These are phyloP conservation scores for Quercus suber DNA, from an alignment of 306 rosid genomes.

Conservation along the genomic window DNA sequence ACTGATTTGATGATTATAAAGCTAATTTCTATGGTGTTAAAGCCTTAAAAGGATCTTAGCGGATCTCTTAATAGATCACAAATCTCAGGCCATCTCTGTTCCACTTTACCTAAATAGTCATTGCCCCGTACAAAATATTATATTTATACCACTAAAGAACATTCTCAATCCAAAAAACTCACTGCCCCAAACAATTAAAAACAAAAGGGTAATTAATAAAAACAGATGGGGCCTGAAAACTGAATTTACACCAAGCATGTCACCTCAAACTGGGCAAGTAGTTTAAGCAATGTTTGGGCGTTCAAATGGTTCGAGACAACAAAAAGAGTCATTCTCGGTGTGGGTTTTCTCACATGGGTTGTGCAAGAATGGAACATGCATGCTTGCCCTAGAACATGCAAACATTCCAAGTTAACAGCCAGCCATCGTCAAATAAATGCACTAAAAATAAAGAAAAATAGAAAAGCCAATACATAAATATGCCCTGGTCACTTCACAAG, in stretches of 20 bases:
- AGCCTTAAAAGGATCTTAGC: slow-evolving; percentile 10
- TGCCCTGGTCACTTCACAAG: slow-evolving; percentile 35
- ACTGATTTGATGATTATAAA: neutral
- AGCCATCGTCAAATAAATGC: slow-evolving; percentile 2
- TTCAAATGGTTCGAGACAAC: slow-evolving; percentile 26
- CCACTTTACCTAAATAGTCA: slow-evolving; percentile 11
- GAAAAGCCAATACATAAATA: slow-evolving; percentile 14
- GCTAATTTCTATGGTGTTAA: neutral
- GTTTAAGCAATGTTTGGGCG: slow-evolving; percentile 29
- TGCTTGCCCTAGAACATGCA: slow-evolving; percentile 37
- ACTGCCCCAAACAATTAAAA: neutral
- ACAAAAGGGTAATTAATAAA: neutral
- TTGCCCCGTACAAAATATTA: neutral
- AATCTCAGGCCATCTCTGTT: slow-evolving; percentile 16
- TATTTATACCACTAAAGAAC: neutral
- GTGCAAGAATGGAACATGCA: slow-evolving; percentile 46
- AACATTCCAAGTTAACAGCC: slow-evolving; percentile 31
- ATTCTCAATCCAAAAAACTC: neutral
- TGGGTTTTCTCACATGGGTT: slow-evolving; percentile 51
- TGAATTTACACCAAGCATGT: slow-evolving; percentile 20
- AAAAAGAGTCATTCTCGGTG: slow-evolving; percentile 22
- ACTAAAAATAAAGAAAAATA: slow-evolving; percentile 1
- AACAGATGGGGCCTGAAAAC: slow-evolving; percentile 2
- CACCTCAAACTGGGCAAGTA: slow-evolving; percentile 24
- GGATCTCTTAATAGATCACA: slow-evolving; percentile 4